Conservation (phyloP, 176 grass and related monocot species). For the Zea mays region DNA sequence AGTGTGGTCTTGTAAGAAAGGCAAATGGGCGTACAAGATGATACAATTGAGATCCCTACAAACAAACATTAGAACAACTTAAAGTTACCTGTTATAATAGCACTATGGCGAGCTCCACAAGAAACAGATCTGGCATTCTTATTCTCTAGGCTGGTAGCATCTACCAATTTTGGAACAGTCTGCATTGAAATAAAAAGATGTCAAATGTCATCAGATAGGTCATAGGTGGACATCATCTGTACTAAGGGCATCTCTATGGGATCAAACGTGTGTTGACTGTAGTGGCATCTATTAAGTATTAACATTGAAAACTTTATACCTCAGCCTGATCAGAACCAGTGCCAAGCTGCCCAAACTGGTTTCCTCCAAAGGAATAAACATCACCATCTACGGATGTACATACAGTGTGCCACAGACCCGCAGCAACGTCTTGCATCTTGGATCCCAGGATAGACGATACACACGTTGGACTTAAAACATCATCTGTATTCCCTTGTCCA, state of each 20-base stretch:
- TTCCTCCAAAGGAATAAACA: constrained; percentile 96
- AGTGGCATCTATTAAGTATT: constrained; percentile 1
- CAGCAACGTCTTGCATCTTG: constrained; percentile 75
- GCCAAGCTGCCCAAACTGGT: constrained; percentile 97
- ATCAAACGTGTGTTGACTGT: background rate
- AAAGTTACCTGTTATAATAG: constrained; percentile 83
- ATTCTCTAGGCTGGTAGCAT: constrained; percentile 82
- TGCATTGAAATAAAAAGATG: constrained; percentile 43
- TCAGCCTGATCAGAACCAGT: constrained; percentile 97
- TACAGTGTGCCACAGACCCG: constrained; percentile 94
- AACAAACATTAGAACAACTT: background rate
- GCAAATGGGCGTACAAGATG: background rate
- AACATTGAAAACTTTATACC: constrained; percentile 38
- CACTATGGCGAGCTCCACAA: constrained; percentile 94
- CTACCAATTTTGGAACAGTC: constrained; percentile 87
- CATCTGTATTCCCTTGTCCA: constrained; percentile 89
- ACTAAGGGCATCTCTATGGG: background rate
- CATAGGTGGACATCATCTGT: background rate
- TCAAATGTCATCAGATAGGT: background rate
- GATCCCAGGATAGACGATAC: constrained; percentile 92
- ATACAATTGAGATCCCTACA: background rate
- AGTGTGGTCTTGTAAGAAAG: background rate
- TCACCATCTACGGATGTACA: constrained; percentile 85
- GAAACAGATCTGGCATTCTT: constrained; percentile 81
- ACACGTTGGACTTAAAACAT: constrained; percentile 83